Evolutionary conservation across 2,329 filamentous ascomycete genomes (phyloP).

Genomic region (Stagonosporopsis rhizophila): DNA sequence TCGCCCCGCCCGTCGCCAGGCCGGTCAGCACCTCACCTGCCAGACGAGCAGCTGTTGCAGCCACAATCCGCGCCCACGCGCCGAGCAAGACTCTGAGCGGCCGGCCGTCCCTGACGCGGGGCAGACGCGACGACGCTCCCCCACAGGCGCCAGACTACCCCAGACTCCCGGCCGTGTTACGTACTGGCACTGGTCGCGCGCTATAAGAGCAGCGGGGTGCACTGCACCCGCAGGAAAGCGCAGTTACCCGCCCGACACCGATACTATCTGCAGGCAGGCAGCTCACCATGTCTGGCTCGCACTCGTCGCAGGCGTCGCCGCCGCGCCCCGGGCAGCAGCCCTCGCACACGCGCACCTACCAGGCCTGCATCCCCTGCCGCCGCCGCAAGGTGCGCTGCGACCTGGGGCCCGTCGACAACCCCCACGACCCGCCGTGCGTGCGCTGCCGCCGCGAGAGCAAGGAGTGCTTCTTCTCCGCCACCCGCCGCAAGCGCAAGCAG

Average conservation of each 20-base stretch:
- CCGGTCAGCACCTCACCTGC: no score
- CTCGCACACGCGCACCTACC: conserved; percentile 21
- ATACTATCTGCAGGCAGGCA: no score
- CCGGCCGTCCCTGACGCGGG: conserved; percentile 12
- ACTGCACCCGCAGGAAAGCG: conserved; percentile 22
- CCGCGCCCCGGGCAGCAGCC: conserved; percentile 1
- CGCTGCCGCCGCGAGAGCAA: conserved; percentile 94
- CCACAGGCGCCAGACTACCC: conserved; percentile 9
- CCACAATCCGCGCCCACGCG: background rate
- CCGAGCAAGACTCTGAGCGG: background rate
- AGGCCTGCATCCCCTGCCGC: conserved; percentile 59
- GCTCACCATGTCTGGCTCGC: conserved; percentile 8
- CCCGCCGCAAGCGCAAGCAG: conserved; percentile 86
- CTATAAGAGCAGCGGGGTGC: conserved; percentile 12
- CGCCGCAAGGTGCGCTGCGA: conserved; percentile 38
- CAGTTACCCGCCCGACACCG: conserved; percentile 9
- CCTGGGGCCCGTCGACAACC: conserved; percentile 80
- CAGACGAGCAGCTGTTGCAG: no score
- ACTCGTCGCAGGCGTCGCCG: conserved; percentile 12
- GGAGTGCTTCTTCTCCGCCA: conserved; percentile 96
- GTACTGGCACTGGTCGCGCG: conserved; percentile 6
- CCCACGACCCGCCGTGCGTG: conserved; percentile 90
- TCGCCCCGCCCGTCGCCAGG: no score
- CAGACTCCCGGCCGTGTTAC: conserved; percentile 6
- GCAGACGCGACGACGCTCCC: conserved; percentile 17